Conservation (phyloP, 441 rosid genomes). For the Syzygium syzygioides region DNA sequence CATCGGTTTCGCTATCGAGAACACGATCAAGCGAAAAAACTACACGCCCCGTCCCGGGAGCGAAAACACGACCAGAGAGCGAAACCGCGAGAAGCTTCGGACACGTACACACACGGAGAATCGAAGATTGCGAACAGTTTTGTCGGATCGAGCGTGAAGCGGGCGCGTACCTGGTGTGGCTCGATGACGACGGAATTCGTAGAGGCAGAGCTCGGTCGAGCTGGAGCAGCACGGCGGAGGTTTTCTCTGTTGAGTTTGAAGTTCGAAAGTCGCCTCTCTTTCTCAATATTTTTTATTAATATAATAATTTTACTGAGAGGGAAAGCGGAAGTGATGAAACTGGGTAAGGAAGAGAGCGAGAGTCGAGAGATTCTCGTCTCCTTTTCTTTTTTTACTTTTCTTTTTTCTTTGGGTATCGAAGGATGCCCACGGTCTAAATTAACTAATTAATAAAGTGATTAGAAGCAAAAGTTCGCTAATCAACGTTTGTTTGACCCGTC, state of each 20-base stretch:
- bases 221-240: neutral
- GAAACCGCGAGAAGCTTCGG: neutral
- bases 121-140: neutral
- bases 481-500: neutral
- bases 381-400: fast-evolving
- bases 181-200: neutral
- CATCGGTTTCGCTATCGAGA: neutral
- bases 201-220: neutral
- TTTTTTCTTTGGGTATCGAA: neutral
- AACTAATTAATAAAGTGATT: neutral
- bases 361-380: neutral
- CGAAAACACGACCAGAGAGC: neutral
- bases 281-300: neutral
- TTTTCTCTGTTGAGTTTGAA: neutral
- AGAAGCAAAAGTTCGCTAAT: neutral
- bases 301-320: neutral
- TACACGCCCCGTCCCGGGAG: neutral
- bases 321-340: neutral
- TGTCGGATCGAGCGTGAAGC: neutral
- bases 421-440: neutral
- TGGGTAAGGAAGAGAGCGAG: neutral
- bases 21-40: neutral
- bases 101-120: neutral
- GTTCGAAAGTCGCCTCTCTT: neutral
- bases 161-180: neutral